Conservation (phyloP, 2,329 filamentous ascomycete genomes). For the Neonectria neomacrospora region DNA sequence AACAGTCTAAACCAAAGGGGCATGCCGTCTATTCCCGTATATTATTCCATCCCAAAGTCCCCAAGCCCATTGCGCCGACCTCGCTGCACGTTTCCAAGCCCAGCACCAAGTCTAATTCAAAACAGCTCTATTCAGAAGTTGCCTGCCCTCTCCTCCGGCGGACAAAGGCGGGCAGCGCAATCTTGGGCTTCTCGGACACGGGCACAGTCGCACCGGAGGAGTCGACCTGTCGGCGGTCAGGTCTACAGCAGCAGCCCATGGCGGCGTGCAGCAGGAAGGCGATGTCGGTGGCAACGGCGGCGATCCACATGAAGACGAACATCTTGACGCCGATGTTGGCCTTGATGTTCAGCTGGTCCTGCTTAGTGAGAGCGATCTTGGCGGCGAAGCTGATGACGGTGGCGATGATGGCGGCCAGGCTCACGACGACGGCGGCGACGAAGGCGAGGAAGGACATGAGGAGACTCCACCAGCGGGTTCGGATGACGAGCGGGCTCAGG, state of each 20-base stretch:
- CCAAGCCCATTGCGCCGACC: conserved; percentile 16
- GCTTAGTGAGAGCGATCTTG: conserved; percentile 76
- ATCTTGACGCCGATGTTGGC: conserved; percentile 77
- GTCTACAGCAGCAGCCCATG: conserved; percentile 79
- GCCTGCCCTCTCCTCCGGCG: conserved; percentile 43
- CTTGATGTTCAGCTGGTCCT: conserved; percentile 79
- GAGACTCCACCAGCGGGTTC: conserved; percentile 71
- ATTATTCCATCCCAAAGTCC: neutral
- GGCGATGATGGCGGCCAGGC: conserved; percentile 77
- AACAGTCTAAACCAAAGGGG: neutral
- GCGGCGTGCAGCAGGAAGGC: conserved; percentile 79
- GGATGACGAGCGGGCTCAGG: conserved; percentile 66
- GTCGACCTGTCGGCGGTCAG: conserved; percentile 35
- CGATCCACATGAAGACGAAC: conserved; percentile 92
- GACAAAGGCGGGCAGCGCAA: conserved; percentile 44
- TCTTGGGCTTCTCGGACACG: conserved; percentile 38
- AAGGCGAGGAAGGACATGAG: conserved; percentile 76
- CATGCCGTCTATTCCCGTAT: neutral
- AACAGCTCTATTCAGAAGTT: conserved; percentile 18
- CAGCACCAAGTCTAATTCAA: conserved; percentile 2
- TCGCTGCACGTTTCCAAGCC: neutral
- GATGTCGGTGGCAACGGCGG: conserved; percentile 71
- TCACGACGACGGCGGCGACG: conserved; percentile 73
- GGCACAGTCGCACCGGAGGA: conserved; percentile 14
- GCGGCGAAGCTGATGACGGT: conserved; percentile 89